Percentiles rank a stretch among this genome's conserved stretches.
Conservation (phyloP, 345 rosid species). For the Rhizophora apiculata region DNA sequence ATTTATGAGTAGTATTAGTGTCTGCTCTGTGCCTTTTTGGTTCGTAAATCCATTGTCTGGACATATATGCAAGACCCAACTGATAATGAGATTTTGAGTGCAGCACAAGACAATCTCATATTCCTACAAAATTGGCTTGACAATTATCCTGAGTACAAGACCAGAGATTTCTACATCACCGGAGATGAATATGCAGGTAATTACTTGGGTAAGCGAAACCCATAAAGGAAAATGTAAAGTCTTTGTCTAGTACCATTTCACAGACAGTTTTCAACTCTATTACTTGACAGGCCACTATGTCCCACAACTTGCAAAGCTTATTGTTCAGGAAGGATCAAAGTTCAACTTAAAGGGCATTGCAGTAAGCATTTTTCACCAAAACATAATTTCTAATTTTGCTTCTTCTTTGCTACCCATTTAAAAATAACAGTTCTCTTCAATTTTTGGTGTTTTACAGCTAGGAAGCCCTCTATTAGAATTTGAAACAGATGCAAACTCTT, state of each 20-base stretch:
- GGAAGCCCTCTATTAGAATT: slow-evolving; percentile 53
- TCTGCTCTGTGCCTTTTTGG: no score
- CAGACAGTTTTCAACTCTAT: neutral
- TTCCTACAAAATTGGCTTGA: slow-evolving; percentile 8
- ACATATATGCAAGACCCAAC: neutral
- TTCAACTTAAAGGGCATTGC: slow-evolving; percentile 45
- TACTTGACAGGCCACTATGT: slow-evolving; percentile 48
- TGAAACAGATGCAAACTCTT: slow-evolving; percentile 34
- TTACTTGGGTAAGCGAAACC: neutral
- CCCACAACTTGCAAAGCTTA: slow-evolving; percentile 48
- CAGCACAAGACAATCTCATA: slow-evolving; percentile 8
- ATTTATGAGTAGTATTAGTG: no score
- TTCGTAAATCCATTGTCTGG: no score
- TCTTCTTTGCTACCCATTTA: neutral
- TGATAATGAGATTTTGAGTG: neutral
- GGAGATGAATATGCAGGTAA: slow-evolving; percentile 15
- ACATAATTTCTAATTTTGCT: neutral
- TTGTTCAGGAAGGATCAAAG: slow-evolving; percentile 27
- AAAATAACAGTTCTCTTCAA: no score
- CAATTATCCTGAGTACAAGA: slow-evolving; percentile 7
- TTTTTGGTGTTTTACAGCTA: slow-evolving; percentile 20
- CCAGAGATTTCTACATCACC: slow-evolving; percentile 1
- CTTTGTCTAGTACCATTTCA: neutral
- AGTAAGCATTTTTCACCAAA: slow-evolving; percentile 24
- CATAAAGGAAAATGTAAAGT: neutral